phyloP scores from a whole-genome alignment of 139 green algal species.

The Chlorella sp. region DNA sequence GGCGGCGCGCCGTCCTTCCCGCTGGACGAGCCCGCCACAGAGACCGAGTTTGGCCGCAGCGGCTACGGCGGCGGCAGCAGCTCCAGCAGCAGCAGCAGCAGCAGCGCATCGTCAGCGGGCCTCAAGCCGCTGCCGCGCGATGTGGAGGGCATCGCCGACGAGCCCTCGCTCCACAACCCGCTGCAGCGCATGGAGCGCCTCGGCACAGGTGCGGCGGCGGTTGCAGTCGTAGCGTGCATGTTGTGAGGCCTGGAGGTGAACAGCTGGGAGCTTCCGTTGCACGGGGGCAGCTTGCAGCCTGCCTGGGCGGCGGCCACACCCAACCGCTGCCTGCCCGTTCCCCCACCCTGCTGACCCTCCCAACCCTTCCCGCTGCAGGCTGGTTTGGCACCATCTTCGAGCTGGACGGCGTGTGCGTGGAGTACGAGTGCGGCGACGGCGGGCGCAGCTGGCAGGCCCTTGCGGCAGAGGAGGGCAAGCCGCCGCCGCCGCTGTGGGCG shows the following conservation, averaged over 20 bases:
- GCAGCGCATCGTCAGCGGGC: background rate
- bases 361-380: slow-evolving; percentile 24
- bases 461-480: slow-evolving; percentile 83
- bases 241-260: too few species aligned
- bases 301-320: too few species aligned
- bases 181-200: slow-evolving; percentile 72
- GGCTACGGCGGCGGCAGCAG: background rate
- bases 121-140: slow-evolving; percentile 30
- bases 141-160: slow-evolving; percentile 30
- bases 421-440: slow-evolving; percentile 52
- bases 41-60: background rate
- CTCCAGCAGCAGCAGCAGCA: background rate
- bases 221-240: too few species aligned
- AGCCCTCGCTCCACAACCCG: slow-evolving; percentile 38
- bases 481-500: slow-evolving; percentile 68
- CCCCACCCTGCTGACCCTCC: too few species aligned
- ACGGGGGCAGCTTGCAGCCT: too few species aligned
- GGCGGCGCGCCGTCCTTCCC: too few species aligned
- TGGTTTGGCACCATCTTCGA: slow-evolving; percentile 95
- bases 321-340: too few species aligned
- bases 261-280: too few species aligned
- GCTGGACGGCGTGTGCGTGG: slow-evolving; percentile 78
- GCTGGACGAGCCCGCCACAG: too few species aligned
- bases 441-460: slow-evolving; percentile 82
- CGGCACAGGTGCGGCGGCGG: slow-evolving; percentile 41